These are phyloP conservation scores for Russula sp. DNA, from an alignment of 768 basidiomycete species.

Conservation along the genomic window DNA sequence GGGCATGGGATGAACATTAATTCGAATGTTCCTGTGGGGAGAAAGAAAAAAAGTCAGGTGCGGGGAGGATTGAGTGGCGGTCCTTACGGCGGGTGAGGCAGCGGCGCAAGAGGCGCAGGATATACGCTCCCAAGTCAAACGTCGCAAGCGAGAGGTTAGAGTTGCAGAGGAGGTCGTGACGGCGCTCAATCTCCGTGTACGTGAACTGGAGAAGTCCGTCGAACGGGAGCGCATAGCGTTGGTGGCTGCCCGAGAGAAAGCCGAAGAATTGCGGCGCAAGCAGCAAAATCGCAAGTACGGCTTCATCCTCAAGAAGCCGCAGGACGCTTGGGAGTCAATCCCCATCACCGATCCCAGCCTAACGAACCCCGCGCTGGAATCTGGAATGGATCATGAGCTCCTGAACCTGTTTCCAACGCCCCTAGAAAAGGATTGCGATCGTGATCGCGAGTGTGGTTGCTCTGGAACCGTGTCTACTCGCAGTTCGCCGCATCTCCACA, in stretches of 20 bases:
- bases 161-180: constrained; percentile 41
- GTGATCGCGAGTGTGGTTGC: constrained; percentile 5
- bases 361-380: constrained; percentile 6
- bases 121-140: constrained; percentile 39
- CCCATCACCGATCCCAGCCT: constrained; percentile 21
- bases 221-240: constrained; percentile 57
- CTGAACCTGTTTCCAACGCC: constrained; percentile 18
- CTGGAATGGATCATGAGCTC: neutral
- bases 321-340: constrained; percentile 25
- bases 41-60: too few relatives aligned
- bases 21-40: too few relatives aligned
- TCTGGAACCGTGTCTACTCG: constrained; percentile 6
- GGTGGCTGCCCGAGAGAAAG: constrained; percentile 50
- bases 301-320: constrained; percentile 27
- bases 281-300: constrained; percentile 33
- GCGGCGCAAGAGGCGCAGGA: constrained; percentile 31
- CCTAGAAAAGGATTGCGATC: constrained; percentile 22
- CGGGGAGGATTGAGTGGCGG: too few relatives aligned
- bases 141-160: constrained; percentile 42
- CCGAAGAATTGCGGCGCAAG: constrained; percentile 39
- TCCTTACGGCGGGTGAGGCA: constrained; percentile 7
- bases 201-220: constrained; percentile 69
- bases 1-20: too few relatives aligned
- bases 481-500: constrained; percentile 19
- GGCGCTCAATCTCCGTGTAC: constrained; percentile 53